Conservation (phyloP, 495 filamentous ascomycete genomes). For the Staphylotrichum longicolle region DNA sequence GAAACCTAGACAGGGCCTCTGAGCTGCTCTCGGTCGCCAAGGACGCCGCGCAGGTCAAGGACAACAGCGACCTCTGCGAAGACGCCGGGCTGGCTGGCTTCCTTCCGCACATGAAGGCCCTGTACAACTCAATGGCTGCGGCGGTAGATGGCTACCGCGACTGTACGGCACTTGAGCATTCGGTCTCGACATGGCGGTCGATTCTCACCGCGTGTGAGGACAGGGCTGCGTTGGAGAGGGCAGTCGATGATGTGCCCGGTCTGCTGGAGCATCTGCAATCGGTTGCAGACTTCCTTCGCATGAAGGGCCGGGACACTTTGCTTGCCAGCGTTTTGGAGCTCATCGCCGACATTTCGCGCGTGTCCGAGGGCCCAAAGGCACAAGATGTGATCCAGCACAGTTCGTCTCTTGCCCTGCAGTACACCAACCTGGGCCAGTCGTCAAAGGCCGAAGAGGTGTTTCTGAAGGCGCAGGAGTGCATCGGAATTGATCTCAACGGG, state of each 20-base stretch:
- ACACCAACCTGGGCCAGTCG: slow-evolving; percentile 73
- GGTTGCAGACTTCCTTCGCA: slow-evolving; percentile 72
- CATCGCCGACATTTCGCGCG: slow-evolving; percentile 50
- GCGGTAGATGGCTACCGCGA: slow-evolving; percentile 54
- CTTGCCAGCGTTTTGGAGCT: slow-evolving; percentile 50
- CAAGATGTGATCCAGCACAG: slow-evolving; percentile 60
- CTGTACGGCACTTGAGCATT: slow-evolving; percentile 47
- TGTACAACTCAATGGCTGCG: slow-evolving; percentile 51
- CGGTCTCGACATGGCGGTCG: slow-evolving; percentile 51
- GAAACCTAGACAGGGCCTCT: slow-evolving; percentile 29
- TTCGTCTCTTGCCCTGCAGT: slow-evolving; percentile 64
- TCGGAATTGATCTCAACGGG: slow-evolving; percentile 17
- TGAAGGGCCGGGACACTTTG: slow-evolving; percentile 58
- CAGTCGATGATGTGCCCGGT: slow-evolving; percentile 61
- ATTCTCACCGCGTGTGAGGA: slow-evolving; percentile 50
- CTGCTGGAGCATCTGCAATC: slow-evolving; percentile 63
- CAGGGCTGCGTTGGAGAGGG: slow-evolving; percentile 49
- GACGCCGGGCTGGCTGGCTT: slow-evolving; percentile 57
- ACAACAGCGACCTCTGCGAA: slow-evolving; percentile 38
- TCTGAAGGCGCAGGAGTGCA: slow-evolving; percentile 51
- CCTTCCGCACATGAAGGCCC: slow-evolving; percentile 56
- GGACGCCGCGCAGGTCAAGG: slow-evolving; percentile 35
- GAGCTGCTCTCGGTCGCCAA: slow-evolving; percentile 41
- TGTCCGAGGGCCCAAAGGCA: slow-evolving; percentile 49
- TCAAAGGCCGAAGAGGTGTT: slow-evolving; percentile 67